These are phyloP conservation scores for Aspergillus ruber DNA, from an alignment of 2,329 filamentous ascomycete species.

Conservation along the genomic window DNA sequence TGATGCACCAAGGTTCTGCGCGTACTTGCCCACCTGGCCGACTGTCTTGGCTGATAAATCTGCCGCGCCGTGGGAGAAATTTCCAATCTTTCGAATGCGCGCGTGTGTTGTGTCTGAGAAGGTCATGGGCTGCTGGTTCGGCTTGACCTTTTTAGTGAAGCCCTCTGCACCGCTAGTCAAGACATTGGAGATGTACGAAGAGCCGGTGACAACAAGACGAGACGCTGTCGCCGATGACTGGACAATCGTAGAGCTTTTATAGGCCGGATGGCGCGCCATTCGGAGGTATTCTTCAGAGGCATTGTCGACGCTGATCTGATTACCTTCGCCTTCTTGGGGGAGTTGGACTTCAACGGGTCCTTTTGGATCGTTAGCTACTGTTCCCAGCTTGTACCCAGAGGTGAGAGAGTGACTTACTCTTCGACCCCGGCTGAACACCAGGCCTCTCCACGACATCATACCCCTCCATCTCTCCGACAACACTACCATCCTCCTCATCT, in stretches of 20 bases:
- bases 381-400: no score
- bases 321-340: constrained; percentile 41
- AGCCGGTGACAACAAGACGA: constrained; percentile 83
- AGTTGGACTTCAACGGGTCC: constrained; percentile 45
- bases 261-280: constrained; percentile 80
- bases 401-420: constrained; percentile 56
- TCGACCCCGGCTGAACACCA: constrained; percentile 74
- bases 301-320: constrained; percentile 42
- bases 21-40: constrained; percentile 72
- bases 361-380: constrained; percentile 9
- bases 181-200: constrained; percentile 69
- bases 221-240: constrained; percentile 83
- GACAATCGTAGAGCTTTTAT: constrained; percentile 78
- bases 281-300: constrained; percentile 59
- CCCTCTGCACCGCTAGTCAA: constrained; percentile 70
- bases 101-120: constrained; percentile 81
- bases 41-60: constrained; percentile 79
- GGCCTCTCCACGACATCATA: constrained; percentile 74
- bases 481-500: constrained; percentile 92
- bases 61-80: constrained; percentile 72
- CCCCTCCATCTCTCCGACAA: constrained; percentile 84
- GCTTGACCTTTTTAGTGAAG: constrained; percentile 75
- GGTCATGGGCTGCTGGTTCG: constrained; percentile 71
- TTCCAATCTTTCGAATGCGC: constrained; percentile 81
- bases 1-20: constrained; percentile 81